These are phyloP conservation scores for Trichosphaerium sp. DNA, from an alignment of 78 protist species.

Conservation along the genomic window DNA sequence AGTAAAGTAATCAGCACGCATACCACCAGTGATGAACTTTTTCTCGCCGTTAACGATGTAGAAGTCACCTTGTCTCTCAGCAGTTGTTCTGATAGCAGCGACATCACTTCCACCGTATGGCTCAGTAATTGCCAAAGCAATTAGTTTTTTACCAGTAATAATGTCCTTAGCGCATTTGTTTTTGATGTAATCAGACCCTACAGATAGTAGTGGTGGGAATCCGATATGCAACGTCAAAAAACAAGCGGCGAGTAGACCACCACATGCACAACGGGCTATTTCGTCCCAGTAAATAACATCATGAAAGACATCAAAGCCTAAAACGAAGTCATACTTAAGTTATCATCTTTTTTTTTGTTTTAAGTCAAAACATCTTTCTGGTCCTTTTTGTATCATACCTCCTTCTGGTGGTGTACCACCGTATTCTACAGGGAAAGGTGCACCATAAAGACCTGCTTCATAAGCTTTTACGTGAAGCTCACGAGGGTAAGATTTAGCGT, in stretches of 20 bases:
- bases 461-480: constrained; percentile 3
- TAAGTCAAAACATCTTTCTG: constrained; percentile 12
- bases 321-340: too few relatives aligned
- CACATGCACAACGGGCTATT: constrained; percentile 4
- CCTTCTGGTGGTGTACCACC: neutral
- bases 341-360: too few relatives aligned
- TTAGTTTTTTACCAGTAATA: constrained; percentile 23
- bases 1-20: neutral
- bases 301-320: too few relatives aligned
- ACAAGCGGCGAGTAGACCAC: constrained; percentile 8
- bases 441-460: constrained; percentile 3
- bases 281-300: constrained; percentile 29
- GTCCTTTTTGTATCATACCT: constrained; percentile 9
- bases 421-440: neutral
- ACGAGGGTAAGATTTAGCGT: constrained; percentile 1
- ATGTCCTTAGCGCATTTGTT: neutral
- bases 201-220: constrained; percentile 30
- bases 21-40: constrained; percentile 16
- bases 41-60: constrained; percentile 2
- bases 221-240: constrained; percentile 16
- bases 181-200: constrained; percentile 23
- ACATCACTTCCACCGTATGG: neutral
- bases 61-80: too few relatives aligned
- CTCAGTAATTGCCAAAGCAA: constrained; percentile 31
- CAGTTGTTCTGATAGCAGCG: neutral